phyloP scores from a whole-genome alignment of 495 filamentous ascomycete species.

The Annulohypoxylon nitens region DNA sequence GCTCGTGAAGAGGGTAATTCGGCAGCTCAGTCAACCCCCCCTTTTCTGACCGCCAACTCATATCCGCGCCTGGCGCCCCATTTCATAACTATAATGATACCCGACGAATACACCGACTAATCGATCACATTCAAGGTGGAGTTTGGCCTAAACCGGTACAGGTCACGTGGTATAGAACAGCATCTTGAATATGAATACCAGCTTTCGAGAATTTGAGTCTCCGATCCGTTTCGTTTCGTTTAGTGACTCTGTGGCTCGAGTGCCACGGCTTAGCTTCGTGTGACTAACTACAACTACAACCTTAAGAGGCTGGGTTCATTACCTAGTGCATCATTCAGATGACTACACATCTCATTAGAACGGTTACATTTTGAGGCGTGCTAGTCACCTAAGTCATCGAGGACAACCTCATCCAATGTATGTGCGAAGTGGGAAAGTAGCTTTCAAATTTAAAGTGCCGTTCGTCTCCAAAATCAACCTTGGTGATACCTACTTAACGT shows the following conservation, averaged over 20 bases:
- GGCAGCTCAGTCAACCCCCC: neutral
- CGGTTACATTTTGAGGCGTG: no score
- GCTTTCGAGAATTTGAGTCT: neutral
- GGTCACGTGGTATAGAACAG: conserved; percentile 6
- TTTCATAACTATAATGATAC: neutral
- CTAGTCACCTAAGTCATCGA: no score
- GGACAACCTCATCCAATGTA: no score
- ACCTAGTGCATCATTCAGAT: no score
- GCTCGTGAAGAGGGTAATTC: neutral
- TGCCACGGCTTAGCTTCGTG: neutral
- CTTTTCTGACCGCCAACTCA: conserved; percentile 2
- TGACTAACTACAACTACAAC: neutral
- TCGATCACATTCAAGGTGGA: neutral
- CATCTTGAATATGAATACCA: neutral
- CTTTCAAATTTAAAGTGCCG: no score
- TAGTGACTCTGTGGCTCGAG: neutral
- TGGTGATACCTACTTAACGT: no score
- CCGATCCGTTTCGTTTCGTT: neutral
- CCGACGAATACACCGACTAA: conserved; percentile 1
- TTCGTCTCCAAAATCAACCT: no score
- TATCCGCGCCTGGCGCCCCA: neutral
- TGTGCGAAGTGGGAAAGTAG: no score
- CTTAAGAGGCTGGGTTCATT: no score
- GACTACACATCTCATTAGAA: no score
- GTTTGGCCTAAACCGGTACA: neutral